A percentile compares a stretch with the other conserved stretches of the same genome.
phyloP scores from a whole-genome alignment of 2,329 filamentous ascomycete genomes.

The Fusarium chuoi region DNA sequence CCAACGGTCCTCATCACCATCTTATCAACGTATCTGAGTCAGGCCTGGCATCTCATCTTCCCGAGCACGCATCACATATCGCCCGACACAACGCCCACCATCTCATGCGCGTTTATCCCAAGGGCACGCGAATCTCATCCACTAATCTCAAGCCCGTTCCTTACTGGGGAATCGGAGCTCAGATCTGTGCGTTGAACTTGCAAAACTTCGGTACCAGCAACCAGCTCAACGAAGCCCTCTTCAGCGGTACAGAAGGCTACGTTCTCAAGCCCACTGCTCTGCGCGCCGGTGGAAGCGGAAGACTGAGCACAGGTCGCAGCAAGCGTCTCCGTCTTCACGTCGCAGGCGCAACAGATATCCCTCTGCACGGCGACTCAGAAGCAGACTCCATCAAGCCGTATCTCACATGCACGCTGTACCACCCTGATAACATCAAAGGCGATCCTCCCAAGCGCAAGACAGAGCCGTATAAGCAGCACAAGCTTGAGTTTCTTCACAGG shows the following conservation, averaged over 20 bases:
- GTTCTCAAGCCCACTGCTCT: constrained; percentile 72
- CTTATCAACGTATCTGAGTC: constrained; percentile 77
- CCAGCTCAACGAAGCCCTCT: constrained; percentile 76
- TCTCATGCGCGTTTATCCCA: constrained; percentile 77
- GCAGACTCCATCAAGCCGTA: constrained; percentile 69
- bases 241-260: constrained; percentile 72
- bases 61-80: constrained; percentile 58
- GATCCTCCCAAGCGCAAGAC: constrained; percentile 71
- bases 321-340: constrained; percentile 67
- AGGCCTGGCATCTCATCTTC: constrained; percentile 63
- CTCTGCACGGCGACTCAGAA: constrained; percentile 61
- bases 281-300: constrained; percentile 64
- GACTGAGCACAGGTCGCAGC: constrained; percentile 56
- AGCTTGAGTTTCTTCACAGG: constrained; percentile 63
- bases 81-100: constrained; percentile 70
- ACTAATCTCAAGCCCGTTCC: constrained; percentile 70
- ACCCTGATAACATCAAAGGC: constrained; percentile 62
- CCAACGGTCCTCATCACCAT: constrained; percentile 71
- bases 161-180: constrained; percentile 74
- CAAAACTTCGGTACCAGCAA: constrained; percentile 73
- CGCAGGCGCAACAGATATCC: constrained; percentile 71
- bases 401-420: constrained; percentile 71
- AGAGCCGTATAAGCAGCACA: constrained; percentile 67
- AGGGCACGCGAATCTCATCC: constrained; percentile 74
- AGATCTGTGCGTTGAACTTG: constrained; percentile 77